Conservation (phyloP, 768 basidiomycete genomes). For the Tylopilus felleus region DNA sequence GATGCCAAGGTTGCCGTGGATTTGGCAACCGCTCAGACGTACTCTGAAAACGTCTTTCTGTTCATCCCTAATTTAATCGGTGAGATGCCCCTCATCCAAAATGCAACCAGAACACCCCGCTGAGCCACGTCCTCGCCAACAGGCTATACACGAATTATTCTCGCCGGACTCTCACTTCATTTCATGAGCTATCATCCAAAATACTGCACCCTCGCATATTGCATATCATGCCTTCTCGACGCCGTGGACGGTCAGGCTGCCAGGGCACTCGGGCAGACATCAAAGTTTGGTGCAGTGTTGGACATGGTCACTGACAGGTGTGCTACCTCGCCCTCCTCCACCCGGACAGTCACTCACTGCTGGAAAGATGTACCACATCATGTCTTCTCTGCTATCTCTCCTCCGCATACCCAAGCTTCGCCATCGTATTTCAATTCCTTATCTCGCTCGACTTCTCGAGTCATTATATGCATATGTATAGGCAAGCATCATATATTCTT, state of each 20-base stretch:
- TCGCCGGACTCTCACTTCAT: conserved; percentile 84
- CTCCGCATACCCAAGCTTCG: conserved; percentile 81
- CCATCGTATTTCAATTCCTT: conserved; percentile 87
- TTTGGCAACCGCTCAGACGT: conserved; percentile 79
- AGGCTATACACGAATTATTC: conserved; percentile 90
- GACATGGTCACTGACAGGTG: conserved; percentile 99
- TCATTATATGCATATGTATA: conserved; percentile 99
- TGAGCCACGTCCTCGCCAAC: conserved; percentile 6
- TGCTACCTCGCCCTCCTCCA: conserved; percentile 21
- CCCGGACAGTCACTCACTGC: background rate
- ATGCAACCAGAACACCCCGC: background rate
- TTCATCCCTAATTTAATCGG: conserved; percentile 98
- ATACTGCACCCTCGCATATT: conserved; percentile 86
- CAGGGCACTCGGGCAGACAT: conserved; percentile 81
- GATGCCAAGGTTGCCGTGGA: conserved; percentile 86
- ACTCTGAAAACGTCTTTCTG: conserved; percentile 95
- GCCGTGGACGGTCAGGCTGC: conserved; percentile 95
- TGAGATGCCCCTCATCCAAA: conserved; percentile 31
- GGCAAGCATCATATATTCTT: conserved; percentile 43
- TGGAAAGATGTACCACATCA: conserved; percentile 85
- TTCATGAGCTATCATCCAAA: conserved; percentile 96
- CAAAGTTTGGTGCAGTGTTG: conserved; percentile 95
- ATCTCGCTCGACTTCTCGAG: conserved; percentile 97
- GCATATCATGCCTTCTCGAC: conserved; percentile 88
- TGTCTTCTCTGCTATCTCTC: conserved; percentile 93